Evolutionary conservation across 148 eudicot species (phyloP).

Genomic region (Camellia granthamiana): DNA sequence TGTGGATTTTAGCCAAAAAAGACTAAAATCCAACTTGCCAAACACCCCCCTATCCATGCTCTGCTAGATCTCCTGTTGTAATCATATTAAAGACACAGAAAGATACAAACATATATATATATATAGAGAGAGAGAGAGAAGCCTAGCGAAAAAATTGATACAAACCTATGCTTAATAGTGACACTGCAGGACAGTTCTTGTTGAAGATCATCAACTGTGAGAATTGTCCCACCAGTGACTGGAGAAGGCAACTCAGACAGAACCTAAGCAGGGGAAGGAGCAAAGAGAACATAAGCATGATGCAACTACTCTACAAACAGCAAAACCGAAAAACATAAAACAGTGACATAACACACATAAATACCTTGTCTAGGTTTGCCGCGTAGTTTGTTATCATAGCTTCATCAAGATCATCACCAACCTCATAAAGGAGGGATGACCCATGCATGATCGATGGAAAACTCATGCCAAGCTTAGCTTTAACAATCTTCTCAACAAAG

Average conservation of each 20-base stretch:
- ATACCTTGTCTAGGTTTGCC: conserved; percentile 92
- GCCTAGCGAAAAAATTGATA: neutral
- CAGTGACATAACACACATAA: neutral
- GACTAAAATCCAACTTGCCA: too few relatives aligned
- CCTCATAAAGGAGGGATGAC: conserved; percentile 76
- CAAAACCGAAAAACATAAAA: neutral
- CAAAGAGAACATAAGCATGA: neutral
- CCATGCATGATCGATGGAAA: conserved; percentile 77
- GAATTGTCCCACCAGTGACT: conserved; percentile 66
- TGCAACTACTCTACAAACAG: neutral
- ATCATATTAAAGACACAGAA: too few relatives aligned
- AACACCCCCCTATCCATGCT: too few relatives aligned
- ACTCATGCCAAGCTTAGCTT: conserved; percentile 88
- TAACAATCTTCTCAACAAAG: conserved; percentile 76
- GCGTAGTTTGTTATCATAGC: conserved; percentile 69
- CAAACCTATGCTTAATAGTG: conserved; percentile 84
- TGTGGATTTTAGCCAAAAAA: too few relatives aligned
- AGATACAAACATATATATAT: neutral
- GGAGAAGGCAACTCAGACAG: conserved; percentile 83
- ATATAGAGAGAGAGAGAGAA: too few relatives aligned
- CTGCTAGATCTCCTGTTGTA: too few relatives aligned
- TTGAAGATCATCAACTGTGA: conserved; percentile 82
- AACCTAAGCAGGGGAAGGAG: conserved; percentile 45
- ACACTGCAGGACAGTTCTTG: conserved; percentile 76
- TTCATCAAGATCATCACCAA: conserved; percentile 96